A percentile compares a stretch with the other conserved stretches of the same genome.
Conservation (phyloP, 768 basidiomycete species). For the Amylocystis lapponica region DNA sequence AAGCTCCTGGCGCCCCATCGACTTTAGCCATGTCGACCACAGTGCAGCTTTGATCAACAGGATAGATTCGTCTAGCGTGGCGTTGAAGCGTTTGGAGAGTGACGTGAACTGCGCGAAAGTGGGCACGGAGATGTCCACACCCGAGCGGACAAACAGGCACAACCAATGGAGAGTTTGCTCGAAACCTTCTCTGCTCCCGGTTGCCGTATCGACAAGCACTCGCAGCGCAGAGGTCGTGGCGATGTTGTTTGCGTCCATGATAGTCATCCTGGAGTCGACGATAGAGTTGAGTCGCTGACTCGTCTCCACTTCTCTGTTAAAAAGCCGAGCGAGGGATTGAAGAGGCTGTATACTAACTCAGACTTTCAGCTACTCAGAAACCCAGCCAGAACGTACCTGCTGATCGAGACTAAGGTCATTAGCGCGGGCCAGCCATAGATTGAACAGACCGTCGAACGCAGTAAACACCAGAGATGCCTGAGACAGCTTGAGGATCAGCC, state of each 20-base stretch:
- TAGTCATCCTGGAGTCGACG: slow-evolving; percentile 25
- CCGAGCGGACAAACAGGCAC: slow-evolving; percentile 54
- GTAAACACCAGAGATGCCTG: slow-evolving; percentile 52
- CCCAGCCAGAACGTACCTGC: slow-evolving; percentile 33
- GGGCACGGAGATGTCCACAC: slow-evolving; percentile 52
- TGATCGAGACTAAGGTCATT: slow-evolving; percentile 27
- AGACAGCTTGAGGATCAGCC: slow-evolving; percentile 46
- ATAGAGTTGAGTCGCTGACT: slow-evolving; percentile 34
- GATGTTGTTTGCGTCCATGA: slow-evolving; percentile 24
- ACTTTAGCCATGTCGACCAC: slow-evolving; percentile 55
- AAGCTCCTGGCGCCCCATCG: slow-evolving; percentile 54
- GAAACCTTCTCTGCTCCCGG: slow-evolving; percentile 37
- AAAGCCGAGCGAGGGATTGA: slow-evolving; percentile 49
- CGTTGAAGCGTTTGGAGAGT: slow-evolving; percentile 32
- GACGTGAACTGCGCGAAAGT: slow-evolving; percentile 44
- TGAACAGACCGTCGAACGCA: slow-evolving; percentile 51
- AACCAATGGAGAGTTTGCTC: slow-evolving; percentile 52
- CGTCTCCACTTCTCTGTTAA: slow-evolving; percentile 46
- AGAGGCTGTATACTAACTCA: slow-evolving; percentile 34
- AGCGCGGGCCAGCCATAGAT: slow-evolving; percentile 51
- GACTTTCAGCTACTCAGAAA: neutral
- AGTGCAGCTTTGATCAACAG: slow-evolving; percentile 50
- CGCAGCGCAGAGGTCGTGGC: slow-evolving; percentile 49
- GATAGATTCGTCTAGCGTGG: slow-evolving; percentile 39
- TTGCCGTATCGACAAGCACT: slow-evolving; percentile 39